A percentile compares a stretch with the other conserved stretches of the same genome.
Conservation (phyloP, 306 rosid genomes). For the Begonia loranthoides region DNA sequence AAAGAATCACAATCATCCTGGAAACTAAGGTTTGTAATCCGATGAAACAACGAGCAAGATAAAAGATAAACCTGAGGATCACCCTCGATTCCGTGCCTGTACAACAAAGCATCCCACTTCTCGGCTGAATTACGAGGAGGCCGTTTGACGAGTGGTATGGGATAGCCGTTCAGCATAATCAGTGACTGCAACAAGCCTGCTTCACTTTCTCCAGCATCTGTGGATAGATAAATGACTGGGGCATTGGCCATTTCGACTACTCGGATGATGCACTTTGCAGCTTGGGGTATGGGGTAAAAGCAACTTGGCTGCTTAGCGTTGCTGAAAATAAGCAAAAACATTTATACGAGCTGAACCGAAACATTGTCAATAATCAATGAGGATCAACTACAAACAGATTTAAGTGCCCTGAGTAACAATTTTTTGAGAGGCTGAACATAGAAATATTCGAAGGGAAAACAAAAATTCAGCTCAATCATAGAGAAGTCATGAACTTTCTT, state of each 20-base stretch:
- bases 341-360: slow-evolving; percentile 9
- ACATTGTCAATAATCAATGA: background rate
- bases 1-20: too few species aligned
- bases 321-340: slow-evolving; percentile 34
- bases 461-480: too few species aligned
- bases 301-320: slow-evolving; percentile 74
- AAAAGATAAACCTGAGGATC: slow-evolving; percentile 60
- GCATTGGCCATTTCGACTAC: slow-evolving; percentile 53
- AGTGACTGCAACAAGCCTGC: slow-evolving; percentile 73
- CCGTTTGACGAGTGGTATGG: slow-evolving; percentile 74
- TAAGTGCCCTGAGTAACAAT: too few species aligned
- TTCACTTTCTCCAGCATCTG: slow-evolving; percentile 95
- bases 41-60: background rate
- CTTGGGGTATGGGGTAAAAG: slow-evolving; percentile 97
- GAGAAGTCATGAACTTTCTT: too few species aligned
- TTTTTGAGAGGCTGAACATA: too few species aligned
- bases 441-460: too few species aligned
- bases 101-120: slow-evolving; percentile 96
- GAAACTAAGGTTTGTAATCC: background rate
- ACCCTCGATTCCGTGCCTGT: slow-evolving; percentile 59
- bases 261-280: slow-evolving; percentile 71
- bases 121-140: slow-evolving; percentile 81
- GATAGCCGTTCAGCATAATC: slow-evolving; percentile 48
- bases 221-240: slow-evolving; percentile 74
- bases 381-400: background rate